Percentiles rank a stretch among this genome's conserved stretches.
phyloP scores from a whole-genome alignment of 495 filamentous ascomycete species.

The Trichoderma gamsii region DNA sequence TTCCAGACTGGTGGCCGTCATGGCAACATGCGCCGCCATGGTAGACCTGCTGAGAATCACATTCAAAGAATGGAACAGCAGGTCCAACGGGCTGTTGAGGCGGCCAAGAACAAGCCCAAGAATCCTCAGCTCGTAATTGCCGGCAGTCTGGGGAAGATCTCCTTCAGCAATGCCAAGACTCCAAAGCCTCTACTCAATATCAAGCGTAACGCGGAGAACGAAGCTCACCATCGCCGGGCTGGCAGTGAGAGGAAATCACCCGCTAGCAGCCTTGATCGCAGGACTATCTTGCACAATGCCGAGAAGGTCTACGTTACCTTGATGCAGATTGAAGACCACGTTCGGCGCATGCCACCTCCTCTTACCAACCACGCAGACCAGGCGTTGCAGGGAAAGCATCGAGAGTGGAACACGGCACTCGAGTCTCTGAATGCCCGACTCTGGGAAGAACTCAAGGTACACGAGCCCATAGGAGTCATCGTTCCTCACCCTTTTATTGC shows the following conservation, averaged over 20 bases:
- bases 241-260: conserved; percentile 42
- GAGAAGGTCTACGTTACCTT: conserved; percentile 79
- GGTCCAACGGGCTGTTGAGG: conserved; percentile 93
- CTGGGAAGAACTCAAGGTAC: conserved; percentile 80
- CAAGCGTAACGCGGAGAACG: conserved; percentile 73
- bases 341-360: conserved; percentile 73
- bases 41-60: conserved; percentile 83
- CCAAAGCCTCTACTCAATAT: conserved; percentile 92
- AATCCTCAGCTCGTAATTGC: conserved; percentile 97
- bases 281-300: conserved; percentile 74
- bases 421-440: conserved; percentile 70
- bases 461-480: conserved; percentile 75
- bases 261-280: conserved; percentile 61
- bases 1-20: conserved; percentile 82
- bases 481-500: conserved; percentile 91
- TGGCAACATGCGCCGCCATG: conserved; percentile 63
- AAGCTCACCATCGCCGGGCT: conserved; percentile 32
- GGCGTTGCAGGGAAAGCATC: conserved; percentile 57
- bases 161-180: conserved; percentile 96
- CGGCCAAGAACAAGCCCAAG: conserved; percentile 93
- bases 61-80: conserved; percentile 99
- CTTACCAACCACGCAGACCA: conserved; percentile 55
- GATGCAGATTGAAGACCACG: conserved; percentile 91
- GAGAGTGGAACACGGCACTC: conserved; percentile 65
- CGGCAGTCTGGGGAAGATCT: conserved; percentile 96